Evolutionary conservation across 805 yeast genomes (phyloP).

Genomic region (Jamesozyma hellenica): DNA sequence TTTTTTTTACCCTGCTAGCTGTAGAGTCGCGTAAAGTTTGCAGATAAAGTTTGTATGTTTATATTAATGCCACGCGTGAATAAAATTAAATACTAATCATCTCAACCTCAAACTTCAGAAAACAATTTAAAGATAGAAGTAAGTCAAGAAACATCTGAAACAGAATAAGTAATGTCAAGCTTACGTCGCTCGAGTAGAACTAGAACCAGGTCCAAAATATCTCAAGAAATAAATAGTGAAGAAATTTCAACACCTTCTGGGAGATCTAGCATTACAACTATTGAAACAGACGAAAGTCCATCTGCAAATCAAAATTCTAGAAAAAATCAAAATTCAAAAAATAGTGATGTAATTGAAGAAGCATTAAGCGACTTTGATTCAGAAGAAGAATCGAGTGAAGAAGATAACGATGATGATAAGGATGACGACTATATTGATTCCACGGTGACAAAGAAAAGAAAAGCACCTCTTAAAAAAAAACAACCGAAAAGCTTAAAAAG

Average conservation of each 20-base stretch:
- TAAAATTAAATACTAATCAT: no score
- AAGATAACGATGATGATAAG: slow-evolving; percentile 2
- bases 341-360: not conserved
- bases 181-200: slow-evolving; percentile 32
- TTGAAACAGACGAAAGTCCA: slow-evolving; percentile 1
- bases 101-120: no score
- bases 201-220: slow-evolving; percentile 12
- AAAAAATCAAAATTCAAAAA: slow-evolving; percentile 14
- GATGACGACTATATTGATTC: slow-evolving; percentile 23
- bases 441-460: slow-evolving; percentile 7
- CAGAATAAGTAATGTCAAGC: slow-evolving; percentile 13
- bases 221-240: not conserved
- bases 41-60: no score
- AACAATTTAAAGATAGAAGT: no score
- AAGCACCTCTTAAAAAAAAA: not conserved
- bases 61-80: no score
- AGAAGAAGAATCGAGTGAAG: slow-evolving; percentile 3
- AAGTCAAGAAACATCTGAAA: no score
- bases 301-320: slow-evolving; percentile 5
- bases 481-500: not conserved
- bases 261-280: slow-evolving; percentile 3
- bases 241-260: no score
- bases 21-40: no score
- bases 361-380: slow-evolving; percentile 13
- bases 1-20: no score